Evolutionary conservation across 176 grass and related monocot genomes (phyloP), one percentile per base, ranked within the genome.

Genomic region (Saccharum spontaneum): DNA sequence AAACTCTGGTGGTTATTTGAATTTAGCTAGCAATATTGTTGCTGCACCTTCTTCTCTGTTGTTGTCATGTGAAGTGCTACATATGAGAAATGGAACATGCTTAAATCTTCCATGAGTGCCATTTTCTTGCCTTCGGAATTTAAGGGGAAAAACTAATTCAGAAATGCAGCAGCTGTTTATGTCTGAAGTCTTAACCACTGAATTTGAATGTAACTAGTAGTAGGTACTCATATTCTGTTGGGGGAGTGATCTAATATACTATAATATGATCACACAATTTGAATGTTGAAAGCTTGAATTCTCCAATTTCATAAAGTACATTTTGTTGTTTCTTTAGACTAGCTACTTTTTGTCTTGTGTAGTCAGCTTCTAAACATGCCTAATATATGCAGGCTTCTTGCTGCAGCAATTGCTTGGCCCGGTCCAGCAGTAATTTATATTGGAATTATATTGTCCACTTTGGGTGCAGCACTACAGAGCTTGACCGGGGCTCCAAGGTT

Each of bases 401-500:
- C 93, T 85, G 96, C 96, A 69, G 73, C 91, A 79, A 79, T 98
- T 41, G 96, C 96, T 59, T 98, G 96, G 96, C 96, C 96, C 57
- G 64, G 87, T 82, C 89, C 93, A 81, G 87, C 75, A 76, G 83
- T 98, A 83, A 94, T 98, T 83, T 94, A 98, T 46, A 87, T 92
- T 22, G 93, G 96, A 31, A 95, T 98, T 28, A 93, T 95, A 67
- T 60, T 98, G 23, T 98, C 93, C 52, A 98, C 96, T 73, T 90
- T 98, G 73, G 96, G 96, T 74, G 96, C 96, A 75, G 96, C 96
- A 22, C 87, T 98, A 70, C 96, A 98, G 86, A 84, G 91, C 87
- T 40, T 98, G 82, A 94, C 91, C 46, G 96, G 96, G 78, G 96
- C 93, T 79, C 96, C 96, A 83, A 89, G 91, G 74, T 85, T 98